Evolutionary conservation across 371 early-diverging fungal genomes (phyloP).

Genomic region (Capillidium rhysosporum): DNA sequence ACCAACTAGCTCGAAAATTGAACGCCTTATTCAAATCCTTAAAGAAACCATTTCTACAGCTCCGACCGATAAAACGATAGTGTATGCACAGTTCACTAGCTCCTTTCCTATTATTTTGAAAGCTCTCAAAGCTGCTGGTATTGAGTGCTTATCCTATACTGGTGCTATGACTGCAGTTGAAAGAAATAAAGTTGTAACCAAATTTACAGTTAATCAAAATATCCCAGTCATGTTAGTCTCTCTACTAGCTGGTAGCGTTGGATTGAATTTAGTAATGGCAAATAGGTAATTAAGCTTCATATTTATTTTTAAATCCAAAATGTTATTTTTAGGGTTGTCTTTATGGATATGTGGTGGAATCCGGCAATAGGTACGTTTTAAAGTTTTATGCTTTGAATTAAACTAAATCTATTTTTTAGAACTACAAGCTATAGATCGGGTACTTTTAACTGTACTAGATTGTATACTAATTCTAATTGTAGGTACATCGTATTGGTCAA

Average conservation of each 20-base stretch:
- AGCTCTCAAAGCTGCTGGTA: constrained; percentile 33
- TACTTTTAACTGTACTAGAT: constrained; percentile 27
- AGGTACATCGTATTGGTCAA: not conserved
- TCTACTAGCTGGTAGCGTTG: constrained; percentile 74
- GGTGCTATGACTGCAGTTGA: constrained; percentile 41
- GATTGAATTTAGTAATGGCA: constrained; percentile 69
- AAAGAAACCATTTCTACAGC: not conserved
- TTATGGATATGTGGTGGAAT: constrained; percentile 26
- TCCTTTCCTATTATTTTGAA: constrained; percentile 10
- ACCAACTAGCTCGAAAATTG: constrained; percentile 2
- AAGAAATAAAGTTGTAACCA: constrained; percentile 29
- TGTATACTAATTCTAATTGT: not conserved
- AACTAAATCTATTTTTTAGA: no score
- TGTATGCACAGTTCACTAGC: constrained; percentile 5
- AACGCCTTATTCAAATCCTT: not conserved
- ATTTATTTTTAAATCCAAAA: not conserved
- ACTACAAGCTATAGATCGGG: constrained; percentile 72
- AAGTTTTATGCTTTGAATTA: no score
- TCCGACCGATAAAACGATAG: constrained; percentile 1
- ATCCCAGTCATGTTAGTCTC: constrained; percentile 54
- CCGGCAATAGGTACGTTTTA: no score
- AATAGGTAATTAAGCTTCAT: constrained; percentile 23
- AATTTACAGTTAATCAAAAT: constrained; percentile 23
- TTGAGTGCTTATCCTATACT: constrained; percentile 17
- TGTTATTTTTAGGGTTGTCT: not conserved